Percentiles rank a stretch among this genome's conserved stretches.
Evolutionary conservation across 2,329 filamentous ascomycete genomes (phyloP).

Genomic region (Seiridium unicorne): DNA sequence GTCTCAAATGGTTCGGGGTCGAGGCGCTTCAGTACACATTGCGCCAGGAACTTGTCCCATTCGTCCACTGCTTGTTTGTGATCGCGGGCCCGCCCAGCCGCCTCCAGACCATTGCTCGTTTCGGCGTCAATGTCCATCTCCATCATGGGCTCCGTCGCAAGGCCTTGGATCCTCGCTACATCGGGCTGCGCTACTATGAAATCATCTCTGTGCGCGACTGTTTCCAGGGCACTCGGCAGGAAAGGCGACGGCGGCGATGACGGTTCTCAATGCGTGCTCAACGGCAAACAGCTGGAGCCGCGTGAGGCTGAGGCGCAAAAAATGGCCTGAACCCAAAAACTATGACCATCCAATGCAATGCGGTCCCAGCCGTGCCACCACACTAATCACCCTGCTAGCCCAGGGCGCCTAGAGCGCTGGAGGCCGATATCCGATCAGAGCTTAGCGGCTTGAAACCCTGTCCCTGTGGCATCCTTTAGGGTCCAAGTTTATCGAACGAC

Average conservation of each 20-base stretch:
- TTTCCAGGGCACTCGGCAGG: no score
- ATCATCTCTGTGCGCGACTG: no score
- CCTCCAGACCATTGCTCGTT: conserved; percentile 2
- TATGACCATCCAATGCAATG: no score
- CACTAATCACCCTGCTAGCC: background rate
- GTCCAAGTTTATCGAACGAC: background rate
- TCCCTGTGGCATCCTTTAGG: background rate
- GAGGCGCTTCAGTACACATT: conserved; percentile 50
- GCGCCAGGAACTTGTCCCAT: conserved; percentile 51
- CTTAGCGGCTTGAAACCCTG: background rate
- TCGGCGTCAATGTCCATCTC: conserved; percentile 18
- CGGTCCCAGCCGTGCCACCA: no score
- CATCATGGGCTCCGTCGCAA: conserved; percentile 11
- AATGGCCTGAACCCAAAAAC: background rate
- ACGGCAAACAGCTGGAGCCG: background rate
- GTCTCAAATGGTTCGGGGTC: conserved; percentile 51
- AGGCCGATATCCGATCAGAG: background rate
- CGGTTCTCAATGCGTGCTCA: no score
- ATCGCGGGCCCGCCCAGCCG: conserved; percentile 8
- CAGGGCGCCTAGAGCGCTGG: background rate
- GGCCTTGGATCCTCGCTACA: background rate
- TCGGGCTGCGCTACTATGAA: background rate
- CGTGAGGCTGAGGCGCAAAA: background rate
- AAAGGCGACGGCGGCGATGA: no score
- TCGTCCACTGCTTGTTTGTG: conserved; percentile 28